These are phyloP conservation scores for Monoraphidium neglectum DNA, from an alignment of 139 green algal genomes.

Conservation along the genomic window DNA sequence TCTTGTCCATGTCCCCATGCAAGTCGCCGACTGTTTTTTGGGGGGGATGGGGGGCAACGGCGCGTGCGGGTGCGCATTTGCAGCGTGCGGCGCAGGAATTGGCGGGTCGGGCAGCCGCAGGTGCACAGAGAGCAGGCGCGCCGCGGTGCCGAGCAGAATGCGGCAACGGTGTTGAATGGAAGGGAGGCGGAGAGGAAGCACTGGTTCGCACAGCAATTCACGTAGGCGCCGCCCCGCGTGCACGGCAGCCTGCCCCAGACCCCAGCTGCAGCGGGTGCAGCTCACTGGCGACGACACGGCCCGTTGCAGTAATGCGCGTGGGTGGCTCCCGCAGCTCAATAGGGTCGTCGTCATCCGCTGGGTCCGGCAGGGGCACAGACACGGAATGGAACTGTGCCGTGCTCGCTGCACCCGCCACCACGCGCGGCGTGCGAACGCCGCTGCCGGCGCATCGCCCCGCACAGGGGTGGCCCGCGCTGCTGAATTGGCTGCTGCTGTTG, in stretches of 20 bases:
- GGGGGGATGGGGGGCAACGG: too few species aligned
- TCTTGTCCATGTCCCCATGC: conserved; percentile 89
- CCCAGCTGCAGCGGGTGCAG: background rate
- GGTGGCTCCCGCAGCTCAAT: conserved; percentile 46
- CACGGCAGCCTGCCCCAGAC: background rate
- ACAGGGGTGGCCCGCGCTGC: too few species aligned
- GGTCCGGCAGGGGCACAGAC: conserved; percentile 1
- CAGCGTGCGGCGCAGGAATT: background rate
- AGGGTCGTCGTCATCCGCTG: conserved; percentile 2
- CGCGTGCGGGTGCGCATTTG: background rate
- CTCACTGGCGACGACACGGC: conserved; percentile 80
- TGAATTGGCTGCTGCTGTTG: too few species aligned
- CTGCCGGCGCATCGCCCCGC: too few species aligned
- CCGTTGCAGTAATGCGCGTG: conserved; percentile 71
- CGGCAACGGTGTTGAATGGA: too few species aligned
- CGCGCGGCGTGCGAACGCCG: too few species aligned
- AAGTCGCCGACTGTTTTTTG: conserved; percentile 94
- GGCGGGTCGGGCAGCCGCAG: background rate
- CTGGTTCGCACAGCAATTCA: background rate
- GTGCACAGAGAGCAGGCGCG: background rate
- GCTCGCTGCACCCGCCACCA: background rate
- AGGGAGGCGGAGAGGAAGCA: too few species aligned
- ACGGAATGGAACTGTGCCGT: conserved; percentile 28
- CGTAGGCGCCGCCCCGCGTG: background rate
- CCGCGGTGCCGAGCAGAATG: too few species aligned